Base-by-base conservation (phyloP, 2,329 filamentous ascomycete species). In the Escovopsis weberi region DNA sequence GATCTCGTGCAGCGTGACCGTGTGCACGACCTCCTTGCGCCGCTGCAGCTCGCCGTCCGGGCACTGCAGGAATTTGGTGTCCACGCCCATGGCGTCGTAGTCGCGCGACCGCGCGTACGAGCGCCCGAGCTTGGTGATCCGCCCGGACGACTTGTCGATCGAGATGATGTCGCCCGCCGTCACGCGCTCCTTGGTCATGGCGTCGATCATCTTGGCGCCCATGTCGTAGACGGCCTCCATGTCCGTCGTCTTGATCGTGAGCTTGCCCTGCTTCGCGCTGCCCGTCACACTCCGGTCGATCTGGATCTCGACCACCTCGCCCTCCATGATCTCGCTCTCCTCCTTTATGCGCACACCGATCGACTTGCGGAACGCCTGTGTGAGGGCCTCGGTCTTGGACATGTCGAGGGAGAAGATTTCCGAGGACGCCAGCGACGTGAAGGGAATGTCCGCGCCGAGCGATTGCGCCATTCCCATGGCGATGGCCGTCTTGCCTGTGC, bases 221-320 rank as follows among this genome's bases (percentile, higher is more conserved):
- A 98, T 95, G 57, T 98, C 91, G 67, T 96, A 98, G 51, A 98
- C 85, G 11, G 91, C 94, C 66, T 98, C 91, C 91, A 98, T 98
- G 62, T 98, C 91, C 45, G 89, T 96, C 10, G 91, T 98, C 69
- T 98, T 98, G 69, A 98, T 94, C 18, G 91, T 98, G 50, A 98
- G 80, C 66, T 98, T 98, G 57, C 91, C 91, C 71, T 95, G 89
- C 72, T 96, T 98, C 57, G 91, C 93, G 52, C 84, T 85, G 39
- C 91, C 91, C 12, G 91, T 96, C 43, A 98, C 86, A 55, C 88
- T 95, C 52, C 91, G 78, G 63, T 98, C 91, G 49, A 95, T 95
- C 65, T 96, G 89, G 47, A 98, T 96, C 66, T 98, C 89, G 23
- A 98, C 89, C 1, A 98, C 91, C 63, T 98, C 91, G 54, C 91